Conservation (phyloP, 805 yeast species). For the Saccharomycopsis selenospora region DNA sequence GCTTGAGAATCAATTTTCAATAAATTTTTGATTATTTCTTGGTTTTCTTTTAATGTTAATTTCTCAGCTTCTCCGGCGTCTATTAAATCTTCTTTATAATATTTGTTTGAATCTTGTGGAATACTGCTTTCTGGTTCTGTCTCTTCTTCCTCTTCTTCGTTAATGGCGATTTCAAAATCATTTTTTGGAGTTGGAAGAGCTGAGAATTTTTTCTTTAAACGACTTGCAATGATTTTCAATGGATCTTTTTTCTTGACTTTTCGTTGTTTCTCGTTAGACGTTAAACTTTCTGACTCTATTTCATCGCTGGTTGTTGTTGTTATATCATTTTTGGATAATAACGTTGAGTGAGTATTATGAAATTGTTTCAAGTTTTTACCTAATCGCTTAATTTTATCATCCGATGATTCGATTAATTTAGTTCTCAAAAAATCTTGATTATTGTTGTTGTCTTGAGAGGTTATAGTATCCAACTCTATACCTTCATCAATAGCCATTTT, state of each 20-base stretch:
- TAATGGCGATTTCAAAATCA: slow-evolving; percentile 37
- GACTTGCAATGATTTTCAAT: slow-evolving; percentile 1
- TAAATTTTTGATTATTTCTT: slow-evolving; percentile 21
- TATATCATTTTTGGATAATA: slow-evolving; percentile 2
- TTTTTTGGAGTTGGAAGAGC: slow-evolving; percentile 37
- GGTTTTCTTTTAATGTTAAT: slow-evolving; percentile 19
- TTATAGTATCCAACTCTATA: slow-evolving; percentile 25
- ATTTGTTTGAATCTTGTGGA: background rate
- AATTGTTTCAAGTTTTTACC: slow-evolving; percentile 12
- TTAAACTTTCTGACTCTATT: no score
- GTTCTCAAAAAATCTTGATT: slow-evolving; percentile 19
- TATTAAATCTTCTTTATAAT: background rate
- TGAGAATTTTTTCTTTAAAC: slow-evolving; percentile 24
- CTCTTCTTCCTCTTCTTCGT: slow-evolving; percentile 29
- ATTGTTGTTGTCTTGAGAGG: slow-evolving; percentile 20
- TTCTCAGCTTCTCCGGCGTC: slow-evolving; percentile 22
- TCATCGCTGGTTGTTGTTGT: no score
- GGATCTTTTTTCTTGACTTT: slow-evolving; percentile 3
- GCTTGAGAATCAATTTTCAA: slow-evolving; percentile 39
- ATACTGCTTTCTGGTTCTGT: slow-evolving; percentile 12
- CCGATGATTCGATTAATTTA: slow-evolving; percentile 19
- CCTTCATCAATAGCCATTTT: slow-evolving; percentile 24
- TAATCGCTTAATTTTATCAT: slow-evolving; percentile 21
- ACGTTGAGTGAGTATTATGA: slow-evolving; percentile 7
- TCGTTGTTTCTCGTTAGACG: slow-evolving; percentile 24